Base-by-base conservation (phyloP, 805 yeast genomes). In the Metschnikowia similis region DNA sequence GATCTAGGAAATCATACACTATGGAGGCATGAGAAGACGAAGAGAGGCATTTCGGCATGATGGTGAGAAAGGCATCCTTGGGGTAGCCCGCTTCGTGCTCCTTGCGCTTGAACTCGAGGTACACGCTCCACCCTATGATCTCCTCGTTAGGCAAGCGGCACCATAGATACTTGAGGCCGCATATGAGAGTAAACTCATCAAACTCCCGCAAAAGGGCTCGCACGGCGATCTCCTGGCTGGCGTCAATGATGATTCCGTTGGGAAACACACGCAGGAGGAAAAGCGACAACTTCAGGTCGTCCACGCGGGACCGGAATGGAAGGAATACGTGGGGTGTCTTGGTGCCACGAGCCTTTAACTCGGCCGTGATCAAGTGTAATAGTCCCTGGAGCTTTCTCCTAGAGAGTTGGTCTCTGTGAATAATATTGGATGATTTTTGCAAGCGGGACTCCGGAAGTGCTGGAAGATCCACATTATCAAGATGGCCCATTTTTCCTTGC, bases 21-120 rank as follows among this genome's bases (percentile, higher is more conserved):
- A 91, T 88, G 1, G 94, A 84, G 0, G 96, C 96, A 67, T 89
- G 96, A 5, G 92, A 85, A 2, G 94, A 89, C 0, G 94, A 84
- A 2, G 85, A 79, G 21, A 89, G 72, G 66, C 96, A 87, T 53
- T 82, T 83, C 1, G 96, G 96, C 89, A 90, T 87, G 49, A 86
- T 80, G 45, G 84, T 84, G 40, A 87, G 67, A 62, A 90, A 90
- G 0, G 96, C 88, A 53, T 78, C 80, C 56, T 79, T 77, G 1
- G 94, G 90, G 60, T 74, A 87, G 6, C 81, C 80, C 1, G 82
- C 80, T 48, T 82, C 84, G 36, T 74, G 73, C 62, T 89, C 96
- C 45, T 79, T 70, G 21, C 77, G 71, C 56, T 78, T 83, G 64
- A 85, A 90, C 49, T 83, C 81, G 27, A 82, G 72, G 65, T 90